Base-by-base conservation (phyloP, 2,329 filamentous ascomycete genomes). In the Pseudopyricularia javanii region DNA sequence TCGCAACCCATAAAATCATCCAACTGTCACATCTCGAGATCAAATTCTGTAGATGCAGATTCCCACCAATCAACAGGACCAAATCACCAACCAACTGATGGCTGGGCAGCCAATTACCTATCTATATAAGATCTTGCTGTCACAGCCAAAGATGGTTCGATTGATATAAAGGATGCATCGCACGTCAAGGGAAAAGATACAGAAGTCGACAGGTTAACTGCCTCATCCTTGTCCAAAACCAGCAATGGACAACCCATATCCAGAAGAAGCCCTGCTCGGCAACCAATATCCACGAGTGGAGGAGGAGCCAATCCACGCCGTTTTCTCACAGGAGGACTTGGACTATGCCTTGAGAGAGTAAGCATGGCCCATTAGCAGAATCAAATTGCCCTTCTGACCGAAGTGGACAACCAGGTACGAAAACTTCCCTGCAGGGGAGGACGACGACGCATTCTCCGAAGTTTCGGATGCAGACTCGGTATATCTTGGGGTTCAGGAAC, bases 401-500 rank as follows among this genome's bases (percentile, higher is more conserved):
- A 45, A 9, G 24, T 3, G 40, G 15, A 15, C 11, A 45, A 7
- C 4, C 24, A 45, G 40, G 3, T 45, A 24, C 24, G 17, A 14
- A 26, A 20, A 45, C 5, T 9, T 2, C 2, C 24, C 40, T 45
- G 40, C 12, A 7, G 40, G 40, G 15, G 40, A 45, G 15, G 40
- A 45, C 12, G 40, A 12, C 4, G 40, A 24, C 20, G 48, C 30
- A n/a, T 11, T 47, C 17, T 47, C 50, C 11, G 57, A 65, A 52
- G 58, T 63, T n/a, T 68, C 64, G 7, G 66, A 70, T 50, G 66
- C 63, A 17, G 69, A 72, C 57, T 71, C 70, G 8, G 71, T 73
- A 55, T 67, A 68, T 48, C 64, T 64, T 11, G 66, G 70, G 50
- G 65, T 71, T 15, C 63, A 65, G 50, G 65, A 64, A 34, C 64